Evolutionary conservation across 192 early-diverging fungal genomes (phyloP), one percentile per base, ranked within the genome.

Genomic region (Coemansia sp.): DNA sequence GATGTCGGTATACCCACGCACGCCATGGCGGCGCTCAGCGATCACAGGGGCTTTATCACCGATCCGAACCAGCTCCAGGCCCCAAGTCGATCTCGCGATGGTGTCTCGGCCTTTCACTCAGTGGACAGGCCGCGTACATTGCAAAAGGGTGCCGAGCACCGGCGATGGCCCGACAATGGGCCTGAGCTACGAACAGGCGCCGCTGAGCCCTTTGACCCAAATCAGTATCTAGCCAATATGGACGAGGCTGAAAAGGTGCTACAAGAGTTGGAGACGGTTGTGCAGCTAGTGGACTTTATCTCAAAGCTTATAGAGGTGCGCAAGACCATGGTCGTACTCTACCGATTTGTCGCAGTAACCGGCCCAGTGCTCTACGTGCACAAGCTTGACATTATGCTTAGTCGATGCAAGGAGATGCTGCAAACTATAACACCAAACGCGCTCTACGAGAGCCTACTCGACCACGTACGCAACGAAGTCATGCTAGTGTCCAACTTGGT

Each of bases 241-340:
- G 72, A 74, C 53, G 69, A 73, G 42, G 80, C 75, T 2, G 75
- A 74, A 42, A 33, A 21, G 14, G 71, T 83, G 11, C 57, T 69
- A n/a, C 69, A 66, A 33, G 80, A 83, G 39, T 59, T 78, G 48
- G 72, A 66, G 70, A 69, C 67, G 45, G 44, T 83, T 34, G 54
- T 56, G 41, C 69, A 70, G 61, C 74, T 78, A 51, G 67, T 78
- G 37, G 67, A 63, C 36, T 83, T 83, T 63, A 66, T 78, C 19
- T 48, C 37, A 29, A 73, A 69, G 66, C 77, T 83, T 36, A 57
- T 83, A 54, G 75, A 83, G 64, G 73, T 83, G 50, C 80, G 80
- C 63, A 75, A 72, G 59, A 77, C 75, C 19, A 77, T 83, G 80
- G 66, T 78, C 14, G 75, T 83, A 41, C 69, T 83, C 3, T 83